These are phyloP conservation scores for Ophiostoma sp. DNA, from an alignment of 2,329 filamentous ascomycete species.

Conservation along the genomic window DNA sequence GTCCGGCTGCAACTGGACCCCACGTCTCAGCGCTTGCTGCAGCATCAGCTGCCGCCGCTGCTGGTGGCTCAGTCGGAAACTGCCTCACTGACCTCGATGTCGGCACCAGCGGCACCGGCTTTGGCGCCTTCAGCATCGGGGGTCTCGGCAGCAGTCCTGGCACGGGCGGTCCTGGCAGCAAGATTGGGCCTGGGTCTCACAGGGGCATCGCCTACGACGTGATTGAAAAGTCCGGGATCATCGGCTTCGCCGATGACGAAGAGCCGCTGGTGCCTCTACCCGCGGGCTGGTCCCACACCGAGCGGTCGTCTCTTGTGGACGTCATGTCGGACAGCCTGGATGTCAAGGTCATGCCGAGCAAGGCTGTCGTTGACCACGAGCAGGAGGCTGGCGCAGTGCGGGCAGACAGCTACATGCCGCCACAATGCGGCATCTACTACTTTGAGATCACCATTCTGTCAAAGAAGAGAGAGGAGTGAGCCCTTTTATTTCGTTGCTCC, in stretches of 20 bases:
- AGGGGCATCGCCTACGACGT: slow-evolving; percentile 78
- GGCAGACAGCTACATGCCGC: slow-evolving; percentile 79
- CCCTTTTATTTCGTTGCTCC: slow-evolving; percentile 25
- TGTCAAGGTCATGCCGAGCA: slow-evolving; percentile 53
- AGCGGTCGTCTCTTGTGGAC: slow-evolving; percentile 70
- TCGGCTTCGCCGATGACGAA: slow-evolving; percentile 5
- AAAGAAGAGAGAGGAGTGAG: slow-evolving; percentile 52
- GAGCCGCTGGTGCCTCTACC: slow-evolving; percentile 61
- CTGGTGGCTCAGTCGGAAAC: slow-evolving; percentile 8
- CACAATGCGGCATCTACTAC: slow-evolving; percentile 90
- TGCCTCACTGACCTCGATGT: slow-evolving; percentile 1
- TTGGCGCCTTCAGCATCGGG: slow-evolving; percentile 5
- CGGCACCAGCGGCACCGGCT: slow-evolving; percentile 5
- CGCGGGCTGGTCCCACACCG: slow-evolving; percentile 72
- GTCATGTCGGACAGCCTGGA: slow-evolving; percentile 68
- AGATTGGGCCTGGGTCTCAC: slow-evolving; percentile 57
- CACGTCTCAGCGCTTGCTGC: slow-evolving; percentile 31
- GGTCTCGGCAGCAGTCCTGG: slow-evolving; percentile 1
- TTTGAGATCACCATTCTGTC: slow-evolving; percentile 63
- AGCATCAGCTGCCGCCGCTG: neutral
- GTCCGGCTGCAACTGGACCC: neutral
- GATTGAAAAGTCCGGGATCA: slow-evolving; percentile 56
- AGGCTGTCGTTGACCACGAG: slow-evolving; percentile 48
- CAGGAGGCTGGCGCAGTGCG: slow-evolving; percentile 78
- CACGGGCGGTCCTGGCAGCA: slow-evolving; percentile 31